Conservation (phyloP, 148 eudicot genomes). For the Dianthus caryophyllus region DNA sequence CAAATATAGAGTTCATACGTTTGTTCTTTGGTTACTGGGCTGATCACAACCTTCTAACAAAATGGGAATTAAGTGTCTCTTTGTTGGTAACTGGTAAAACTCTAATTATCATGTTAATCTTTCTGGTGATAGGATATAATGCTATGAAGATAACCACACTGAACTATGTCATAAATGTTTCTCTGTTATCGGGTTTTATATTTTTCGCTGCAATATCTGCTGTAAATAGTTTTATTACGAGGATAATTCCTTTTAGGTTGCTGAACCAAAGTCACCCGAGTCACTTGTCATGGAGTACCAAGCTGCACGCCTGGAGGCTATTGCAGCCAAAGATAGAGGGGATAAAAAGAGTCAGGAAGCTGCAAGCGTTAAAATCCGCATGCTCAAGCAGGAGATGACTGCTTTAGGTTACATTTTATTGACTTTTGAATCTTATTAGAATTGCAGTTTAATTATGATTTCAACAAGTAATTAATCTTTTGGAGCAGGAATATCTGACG, state of each 20-base stretch:
- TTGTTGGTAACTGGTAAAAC: not conserved
- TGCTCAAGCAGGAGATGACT: constrained; percentile 83
- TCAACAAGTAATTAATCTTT: constrained; percentile 3
- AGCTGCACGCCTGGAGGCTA: constrained; percentile 72
- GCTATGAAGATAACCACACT: not conserved
- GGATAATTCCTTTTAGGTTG: constrained; percentile 32
- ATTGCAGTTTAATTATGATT: constrained; percentile 1
- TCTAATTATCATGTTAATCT: not conserved
- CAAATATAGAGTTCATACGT: not conserved
- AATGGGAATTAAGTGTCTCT: not conserved
- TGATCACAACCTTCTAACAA: not conserved
- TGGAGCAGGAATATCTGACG: constrained; percentile 60
- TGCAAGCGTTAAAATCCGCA: constrained; percentile 69
- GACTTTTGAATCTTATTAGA: constrained; percentile 8
- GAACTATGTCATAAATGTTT: not conserved
- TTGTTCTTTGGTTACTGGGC: constrained; percentile 10
- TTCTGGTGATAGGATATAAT: constrained; percentile 5
- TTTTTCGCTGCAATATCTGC: not conserved
- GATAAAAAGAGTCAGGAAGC: constrained; percentile 73
- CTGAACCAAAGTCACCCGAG: constrained; percentile 50
- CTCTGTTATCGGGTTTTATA: not conserved
- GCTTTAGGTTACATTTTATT: constrained; percentile 49
- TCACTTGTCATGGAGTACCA: constrained; percentile 63
- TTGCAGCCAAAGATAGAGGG: constrained; percentile 65
- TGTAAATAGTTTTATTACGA: constrained; percentile 6